Conservation (phyloP, 371 early-diverging fungal species). For the Catenaria anguillulae region DNA sequence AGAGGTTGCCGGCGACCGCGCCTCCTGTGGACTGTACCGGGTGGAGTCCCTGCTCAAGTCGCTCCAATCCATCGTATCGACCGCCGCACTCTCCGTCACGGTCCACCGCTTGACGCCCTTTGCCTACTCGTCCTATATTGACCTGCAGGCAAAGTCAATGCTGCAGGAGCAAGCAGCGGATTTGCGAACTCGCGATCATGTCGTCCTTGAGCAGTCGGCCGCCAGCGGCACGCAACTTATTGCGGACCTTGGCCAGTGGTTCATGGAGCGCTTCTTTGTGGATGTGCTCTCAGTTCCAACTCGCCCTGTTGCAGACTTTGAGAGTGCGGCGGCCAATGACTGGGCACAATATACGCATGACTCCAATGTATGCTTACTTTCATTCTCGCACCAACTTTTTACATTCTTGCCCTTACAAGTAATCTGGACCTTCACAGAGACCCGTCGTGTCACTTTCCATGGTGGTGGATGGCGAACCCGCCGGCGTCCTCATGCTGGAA, state of each 20-base stretch:
- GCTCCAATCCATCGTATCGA: neutral
- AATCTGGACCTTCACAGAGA: neutral
- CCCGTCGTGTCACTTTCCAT: neutral
- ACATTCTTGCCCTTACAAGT: too few species aligned
- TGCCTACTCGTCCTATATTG: neutral
- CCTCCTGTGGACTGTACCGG: neutral
- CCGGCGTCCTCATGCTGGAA: neutral
- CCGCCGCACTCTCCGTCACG: neutral
- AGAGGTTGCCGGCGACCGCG: neutral
- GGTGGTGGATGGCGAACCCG: neutral
- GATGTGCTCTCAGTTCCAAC: neutral
- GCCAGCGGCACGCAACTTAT: neutral
- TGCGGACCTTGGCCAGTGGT: neutral
- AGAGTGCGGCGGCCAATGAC: neutral
- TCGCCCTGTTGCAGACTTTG: neutral
- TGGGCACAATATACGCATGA: neutral
- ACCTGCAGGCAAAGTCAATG: neutral
- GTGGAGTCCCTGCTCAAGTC: neutral
- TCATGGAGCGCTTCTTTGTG: constrained; percentile 2
- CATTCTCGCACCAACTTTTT: too few species aligned
- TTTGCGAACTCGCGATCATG: neutral
- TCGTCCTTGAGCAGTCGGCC: neutral
- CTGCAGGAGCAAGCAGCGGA: neutral
- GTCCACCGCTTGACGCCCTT: neutral
- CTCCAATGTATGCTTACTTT: too few species aligned